A percentile compares a stretch with the other conserved stretches of the same genome.
Conservation (phyloP, 2,329 filamentous ascomycete genomes). For the Diaporthe ilicicola region DNA sequence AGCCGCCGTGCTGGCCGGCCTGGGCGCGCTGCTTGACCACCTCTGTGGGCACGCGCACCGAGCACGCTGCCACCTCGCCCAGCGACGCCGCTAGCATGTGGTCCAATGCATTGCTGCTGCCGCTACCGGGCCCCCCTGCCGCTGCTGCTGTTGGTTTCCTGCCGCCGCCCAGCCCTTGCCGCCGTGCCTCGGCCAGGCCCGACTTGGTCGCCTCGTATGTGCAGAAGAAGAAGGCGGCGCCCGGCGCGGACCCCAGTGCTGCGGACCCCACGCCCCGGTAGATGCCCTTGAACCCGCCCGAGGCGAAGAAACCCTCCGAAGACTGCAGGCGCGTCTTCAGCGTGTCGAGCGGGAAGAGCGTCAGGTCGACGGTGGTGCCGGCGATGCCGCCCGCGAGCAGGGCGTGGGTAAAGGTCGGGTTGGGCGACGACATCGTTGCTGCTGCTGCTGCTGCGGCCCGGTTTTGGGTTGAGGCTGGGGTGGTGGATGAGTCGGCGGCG, state of each 20-base stretch:
- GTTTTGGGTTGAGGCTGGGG: neutral
- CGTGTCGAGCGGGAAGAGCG: slow-evolving; percentile 97
- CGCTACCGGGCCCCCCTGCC: no score
- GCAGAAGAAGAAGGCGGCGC: slow-evolving; percentile 96
- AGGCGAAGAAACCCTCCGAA: slow-evolving; percentile 76
- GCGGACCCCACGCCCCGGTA: slow-evolving; percentile 93
- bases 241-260: slow-evolving; percentile 89
- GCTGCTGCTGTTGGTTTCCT: neutral
- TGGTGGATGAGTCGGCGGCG: neutral
- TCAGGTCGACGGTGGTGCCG: slow-evolving; percentile 95
- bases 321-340: slow-evolving; percentile 98
- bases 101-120: slow-evolving; percentile 43
- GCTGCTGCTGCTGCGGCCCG: neutral
- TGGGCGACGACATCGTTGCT: slow-evolving; percentile 34
- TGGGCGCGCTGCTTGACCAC: slow-evolving; percentile 98
- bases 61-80: slow-evolving; percentile 92
- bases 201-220: slow-evolving; percentile 84
- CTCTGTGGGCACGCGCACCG: slow-evolving; percentile 92
- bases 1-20: slow-evolving; percentile 80
- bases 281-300: slow-evolving; percentile 89
- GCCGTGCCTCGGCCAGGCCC: slow-evolving; percentile 47
- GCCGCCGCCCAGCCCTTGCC: neutral
- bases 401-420: slow-evolving; percentile 64
- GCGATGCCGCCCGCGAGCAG: slow-evolving; percentile 87
- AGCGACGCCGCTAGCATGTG: slow-evolving; percentile 89